Evolutionary conservation across 768 basidiomycete genomes (phyloP).

Genomic region (Phylloporus scabripes): DNA sequence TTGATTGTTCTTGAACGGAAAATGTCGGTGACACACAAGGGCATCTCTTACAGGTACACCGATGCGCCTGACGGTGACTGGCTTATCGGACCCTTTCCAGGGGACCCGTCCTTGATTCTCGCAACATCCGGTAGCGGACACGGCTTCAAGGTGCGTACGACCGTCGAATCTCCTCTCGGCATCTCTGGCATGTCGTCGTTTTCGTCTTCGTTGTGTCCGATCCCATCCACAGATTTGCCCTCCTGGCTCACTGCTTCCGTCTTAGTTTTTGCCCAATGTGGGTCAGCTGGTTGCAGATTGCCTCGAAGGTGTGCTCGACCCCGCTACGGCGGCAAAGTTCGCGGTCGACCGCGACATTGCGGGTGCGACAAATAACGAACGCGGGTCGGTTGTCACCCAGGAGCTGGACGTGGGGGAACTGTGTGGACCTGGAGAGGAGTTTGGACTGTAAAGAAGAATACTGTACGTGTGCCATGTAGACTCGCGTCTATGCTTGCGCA

Average conservation of each 20-base stretch:
- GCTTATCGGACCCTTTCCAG: constrained; percentile 74
- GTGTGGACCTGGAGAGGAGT: constrained; percentile 45
- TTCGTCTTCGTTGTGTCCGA: not conserved
- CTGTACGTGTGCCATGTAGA: not conserved
- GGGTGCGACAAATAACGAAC: constrained; percentile 19
- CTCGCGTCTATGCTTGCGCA: too few relatives aligned
- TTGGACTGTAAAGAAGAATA: not conserved
- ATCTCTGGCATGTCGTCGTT: not conserved
- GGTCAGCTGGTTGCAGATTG: constrained; percentile 72
- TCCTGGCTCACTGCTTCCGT: not conserved
- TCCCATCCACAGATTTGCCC: too few relatives aligned
- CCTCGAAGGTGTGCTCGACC: constrained; percentile 57
- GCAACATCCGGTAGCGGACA: constrained; percentile 90
- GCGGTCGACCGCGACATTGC: constrained; percentile 45
- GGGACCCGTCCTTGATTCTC: constrained; percentile 56
- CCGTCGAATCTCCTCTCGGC: not conserved
- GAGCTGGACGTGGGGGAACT: constrained; percentile 46
- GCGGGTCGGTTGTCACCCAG: constrained; percentile 10
- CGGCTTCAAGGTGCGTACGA: constrained; percentile 62
- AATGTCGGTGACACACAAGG: not conserved
- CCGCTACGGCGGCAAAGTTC: constrained; percentile 53
- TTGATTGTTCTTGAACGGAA: not conserved
- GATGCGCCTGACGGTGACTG: constrained; percentile 85
- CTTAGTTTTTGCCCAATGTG: constrained; percentile 81
- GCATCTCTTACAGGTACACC: constrained; percentile 66